Evolutionary conservation across 2,329 filamentous ascomycete genomes (phyloP), one percentile per base, ranked within the genome.

Genomic region (Claviceps arundinis): DNA sequence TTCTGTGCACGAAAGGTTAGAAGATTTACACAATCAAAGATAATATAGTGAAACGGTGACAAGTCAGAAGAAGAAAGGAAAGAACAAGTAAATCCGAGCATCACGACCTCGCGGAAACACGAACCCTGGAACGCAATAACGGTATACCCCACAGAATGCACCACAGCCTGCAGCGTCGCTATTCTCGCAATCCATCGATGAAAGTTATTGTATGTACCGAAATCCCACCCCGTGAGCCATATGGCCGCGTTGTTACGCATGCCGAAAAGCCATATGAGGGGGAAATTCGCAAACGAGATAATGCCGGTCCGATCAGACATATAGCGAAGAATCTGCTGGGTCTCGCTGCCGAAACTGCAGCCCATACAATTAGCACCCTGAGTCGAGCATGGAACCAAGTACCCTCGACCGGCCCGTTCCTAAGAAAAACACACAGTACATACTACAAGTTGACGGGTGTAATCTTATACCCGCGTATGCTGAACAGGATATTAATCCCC

Each of bases 181-280:
- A 84, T 70, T 17, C 82, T 71, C 0, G 84, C 82, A 3, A 82
- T 71, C 72, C 81, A 82, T 0, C 83, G 77, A 62, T 87, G 84
- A 50, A 85, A 85, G 42, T 79, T 73, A 57, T 80, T 86, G 59
- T 80, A 86, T 0, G 79, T 81, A 1, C 74, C 73, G 61, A 83
- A 85, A 11, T 78, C 80, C 82, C 83, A 87, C 0, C 82, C 82
- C 0, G 84, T 86, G 0, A 81, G 61, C 79, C 79, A 84, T 51
- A 85, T 68, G 16, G 85, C 71, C 0, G 81, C 59, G 50, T 87
- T 85, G 55, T 87, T 87, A 9, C 84, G 71, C 60, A 79, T 78
- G 0, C 77, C 78, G 56, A 87, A 86, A 0, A 86, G 63, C 81
- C 81, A 85, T 0, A 85, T 66, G 2, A 84, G 59, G 0, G 81